phyloP scores from a whole-genome alignment of 1,284 basidiomycete species.

The Apiotrichum mycotoxinovorans region DNA sequence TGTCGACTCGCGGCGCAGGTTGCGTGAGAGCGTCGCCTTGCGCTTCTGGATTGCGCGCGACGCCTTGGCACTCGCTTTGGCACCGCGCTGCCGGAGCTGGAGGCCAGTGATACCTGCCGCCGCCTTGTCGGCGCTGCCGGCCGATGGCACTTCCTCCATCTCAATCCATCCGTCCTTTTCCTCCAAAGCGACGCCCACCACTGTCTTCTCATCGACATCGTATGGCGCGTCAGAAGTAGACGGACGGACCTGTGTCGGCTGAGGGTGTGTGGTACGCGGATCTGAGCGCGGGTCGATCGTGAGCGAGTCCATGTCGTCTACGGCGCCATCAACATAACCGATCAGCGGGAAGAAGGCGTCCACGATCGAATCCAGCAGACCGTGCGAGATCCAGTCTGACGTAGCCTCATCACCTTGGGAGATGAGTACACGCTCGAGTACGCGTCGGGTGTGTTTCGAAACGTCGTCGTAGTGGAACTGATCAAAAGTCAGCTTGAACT shows the following conservation, averaged over 20 bases:
- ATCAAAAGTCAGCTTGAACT: constrained; percentile 9
- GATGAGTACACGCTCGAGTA: constrained; percentile 63
- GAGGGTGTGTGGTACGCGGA: constrained; percentile 4
- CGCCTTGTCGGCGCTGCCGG: neutral
- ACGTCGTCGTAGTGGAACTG: constrained; percentile 94
- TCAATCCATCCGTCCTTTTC: constrained; percentile 15
- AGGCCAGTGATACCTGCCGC: neutral
- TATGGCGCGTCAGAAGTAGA: constrained; percentile 20
- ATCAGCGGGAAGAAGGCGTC: constrained; percentile 90
- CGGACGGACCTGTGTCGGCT: neutral
- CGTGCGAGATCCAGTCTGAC: constrained; percentile 90
- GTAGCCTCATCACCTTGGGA: constrained; percentile 29
- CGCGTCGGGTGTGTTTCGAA: constrained; percentile 76
- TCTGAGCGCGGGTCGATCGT: constrained; percentile 53
- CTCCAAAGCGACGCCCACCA: neutral
- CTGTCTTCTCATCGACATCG: constrained; percentile 5
- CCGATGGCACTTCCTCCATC: constrained; percentile 15
- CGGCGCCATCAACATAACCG: constrained; percentile 76
- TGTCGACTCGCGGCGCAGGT: neutral
- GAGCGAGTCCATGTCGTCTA: constrained; percentile 70
- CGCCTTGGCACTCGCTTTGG: constrained; percentile 1
- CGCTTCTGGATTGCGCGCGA: neutral
- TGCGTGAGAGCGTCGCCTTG: neutral
- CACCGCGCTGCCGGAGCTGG: neutral
- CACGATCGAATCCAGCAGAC: constrained; percentile 86